These are phyloP conservation scores for Pezicula neosporulosa DNA, from an alignment of 2,329 filamentous ascomycete species.

Conservation along the genomic window DNA sequence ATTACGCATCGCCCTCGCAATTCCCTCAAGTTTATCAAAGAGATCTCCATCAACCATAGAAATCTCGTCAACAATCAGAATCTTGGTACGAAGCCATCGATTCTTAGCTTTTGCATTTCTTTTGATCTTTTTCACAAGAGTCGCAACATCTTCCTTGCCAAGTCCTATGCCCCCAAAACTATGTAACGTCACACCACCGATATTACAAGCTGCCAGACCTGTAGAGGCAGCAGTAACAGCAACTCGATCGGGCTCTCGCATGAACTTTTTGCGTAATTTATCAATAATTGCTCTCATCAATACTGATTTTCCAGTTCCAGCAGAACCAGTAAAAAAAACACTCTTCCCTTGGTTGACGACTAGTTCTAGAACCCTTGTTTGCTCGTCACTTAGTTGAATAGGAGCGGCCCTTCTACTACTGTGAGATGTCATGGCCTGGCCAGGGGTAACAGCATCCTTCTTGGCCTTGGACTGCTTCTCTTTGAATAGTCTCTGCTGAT, in stretches of 20 bases:
- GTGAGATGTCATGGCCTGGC: slow-evolving; percentile 39
- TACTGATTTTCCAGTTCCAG: slow-evolving; percentile 95
- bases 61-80: slow-evolving; percentile 89
- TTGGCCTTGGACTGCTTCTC: slow-evolving; percentile 67
- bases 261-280: slow-evolving; percentile 73
- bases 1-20: slow-evolving; percentile 81
- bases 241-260: slow-evolving; percentile 74
- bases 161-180: slow-evolving; percentile 95
- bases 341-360: slow-evolving; percentile 80
- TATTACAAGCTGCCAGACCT: slow-evolving; percentile 92
- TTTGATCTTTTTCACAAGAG: slow-evolving; percentile 86
- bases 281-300: slow-evolving; percentile 88
- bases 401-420: slow-evolving; percentile 36
- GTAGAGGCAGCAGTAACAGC: slow-evolving; percentile 96
- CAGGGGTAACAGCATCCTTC: slow-evolving; percentile 36
- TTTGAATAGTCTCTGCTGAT: slow-evolving; percentile 71
- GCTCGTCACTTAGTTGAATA: slow-evolving; percentile 71
- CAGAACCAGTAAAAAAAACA: slow-evolving; percentile 97
- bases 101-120: slow-evolving; percentile 83
- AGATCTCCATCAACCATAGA: slow-evolving; percentile 98
- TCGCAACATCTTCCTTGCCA: slow-evolving; percentile 80
- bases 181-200: slow-evolving; percentile 92
- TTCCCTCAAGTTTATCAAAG: slow-evolving; percentile 91
- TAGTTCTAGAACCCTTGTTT: slow-evolving; percentile 76
- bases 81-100: slow-evolving; percentile 84